These are phyloP conservation scores for Boechera divaricarpa DNA, from an alignment of 345 rosid genomes.

Conservation along the genomic window DNA sequence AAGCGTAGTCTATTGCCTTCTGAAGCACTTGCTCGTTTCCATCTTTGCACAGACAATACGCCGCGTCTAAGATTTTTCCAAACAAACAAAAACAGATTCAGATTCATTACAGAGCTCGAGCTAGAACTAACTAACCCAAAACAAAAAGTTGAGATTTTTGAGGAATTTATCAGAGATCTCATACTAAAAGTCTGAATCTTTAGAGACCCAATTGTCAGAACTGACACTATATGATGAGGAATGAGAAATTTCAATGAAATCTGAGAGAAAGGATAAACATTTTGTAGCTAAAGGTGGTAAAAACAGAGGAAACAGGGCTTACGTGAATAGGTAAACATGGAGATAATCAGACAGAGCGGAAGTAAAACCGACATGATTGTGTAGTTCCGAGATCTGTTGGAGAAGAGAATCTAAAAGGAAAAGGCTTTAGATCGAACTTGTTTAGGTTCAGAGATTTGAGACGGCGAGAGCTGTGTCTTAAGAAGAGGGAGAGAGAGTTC, in stretches of 20 bases:
- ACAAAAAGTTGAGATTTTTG: background rate
- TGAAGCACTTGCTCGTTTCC: slow-evolving; percentile 68
- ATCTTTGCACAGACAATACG: slow-evolving; percentile 83
- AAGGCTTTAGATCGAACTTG: slow-evolving; percentile 25
- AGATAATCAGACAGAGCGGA: slow-evolving; percentile 57
- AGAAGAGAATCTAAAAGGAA: background rate
- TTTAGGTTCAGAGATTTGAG: slow-evolving; percentile 23
- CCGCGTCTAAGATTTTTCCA: slow-evolving; percentile 53
- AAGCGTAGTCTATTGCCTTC: slow-evolving; percentile 82
- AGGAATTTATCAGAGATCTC: slow-evolving; percentile 20
- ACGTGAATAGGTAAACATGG: slow-evolving; percentile 76
- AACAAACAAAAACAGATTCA: background rate
- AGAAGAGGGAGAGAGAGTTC: slow-evolving; percentile 32
- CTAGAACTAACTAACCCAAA: background rate
- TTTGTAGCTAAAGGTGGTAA: slow-evolving; percentile 5
- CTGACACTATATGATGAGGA: background rate
- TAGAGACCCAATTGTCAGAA: background rate
- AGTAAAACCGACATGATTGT: slow-evolving; percentile 62
- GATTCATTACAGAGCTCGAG: background rate
- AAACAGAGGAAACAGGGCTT: slow-evolving; percentile 43
- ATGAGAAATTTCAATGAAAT: background rate
- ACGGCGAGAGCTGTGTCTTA: slow-evolving; percentile 24
- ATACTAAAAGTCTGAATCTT: slow-evolving; percentile 6
- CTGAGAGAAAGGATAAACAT: background rate
- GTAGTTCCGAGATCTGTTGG: slow-evolving; percentile 7